Conservation (phyloP, 2,329 filamentous ascomycete genomes). For the Aspergillus candidus region DNA sequence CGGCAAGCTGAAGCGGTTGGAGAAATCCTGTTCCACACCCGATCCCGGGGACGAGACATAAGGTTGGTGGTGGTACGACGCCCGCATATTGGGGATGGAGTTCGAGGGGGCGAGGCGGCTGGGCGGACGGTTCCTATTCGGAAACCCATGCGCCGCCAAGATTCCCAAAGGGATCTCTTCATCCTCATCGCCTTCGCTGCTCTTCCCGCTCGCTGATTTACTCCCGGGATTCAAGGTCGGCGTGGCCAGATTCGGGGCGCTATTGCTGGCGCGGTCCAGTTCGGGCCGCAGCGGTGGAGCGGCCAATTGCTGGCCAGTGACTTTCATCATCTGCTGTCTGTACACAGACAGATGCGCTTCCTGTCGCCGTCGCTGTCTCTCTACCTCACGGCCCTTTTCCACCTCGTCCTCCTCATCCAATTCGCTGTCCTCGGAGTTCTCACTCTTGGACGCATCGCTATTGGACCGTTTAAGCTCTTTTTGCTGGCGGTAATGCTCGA, state of each 20-base stretch:
- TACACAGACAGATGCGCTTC: conserved; percentile 87
- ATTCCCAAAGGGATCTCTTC: conserved; percentile 85
- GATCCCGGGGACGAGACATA: conserved; percentile 53
- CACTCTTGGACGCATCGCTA: conserved; percentile 43
- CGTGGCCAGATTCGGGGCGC: conserved; percentile 55
- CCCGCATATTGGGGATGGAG: conserved; percentile 67
- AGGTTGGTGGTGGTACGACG: conserved; percentile 43
- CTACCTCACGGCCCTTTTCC: conserved; percentile 66
- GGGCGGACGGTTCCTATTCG: conserved; percentile 68
- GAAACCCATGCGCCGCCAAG: conserved; percentile 82
- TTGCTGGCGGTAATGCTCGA: conserved; percentile 68
- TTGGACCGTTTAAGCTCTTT: conserved; percentile 62
- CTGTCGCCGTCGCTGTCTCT: conserved; percentile 76
- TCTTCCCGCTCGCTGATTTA: conserved; percentile 34
- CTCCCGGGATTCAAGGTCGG: conserved; percentile 33
- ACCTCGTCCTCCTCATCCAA: conserved; percentile 73
- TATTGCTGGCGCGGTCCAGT: conserved; percentile 52
- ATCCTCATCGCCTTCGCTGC: conserved; percentile 62
- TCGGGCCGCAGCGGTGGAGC: conserved; percentile 48
- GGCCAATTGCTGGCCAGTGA: conserved; percentile 65
- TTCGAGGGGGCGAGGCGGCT: conserved; percentile 58
- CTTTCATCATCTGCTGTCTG: conserved; percentile 94
- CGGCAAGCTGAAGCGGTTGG: conserved; percentile 55
- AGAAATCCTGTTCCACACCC: conserved; percentile 37
- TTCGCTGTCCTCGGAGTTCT: conserved; percentile 55